Base-by-base conservation (phyloP, 2,329 filamentous ascomycete genomes). In the Tolypocladium amazonense region DNA sequence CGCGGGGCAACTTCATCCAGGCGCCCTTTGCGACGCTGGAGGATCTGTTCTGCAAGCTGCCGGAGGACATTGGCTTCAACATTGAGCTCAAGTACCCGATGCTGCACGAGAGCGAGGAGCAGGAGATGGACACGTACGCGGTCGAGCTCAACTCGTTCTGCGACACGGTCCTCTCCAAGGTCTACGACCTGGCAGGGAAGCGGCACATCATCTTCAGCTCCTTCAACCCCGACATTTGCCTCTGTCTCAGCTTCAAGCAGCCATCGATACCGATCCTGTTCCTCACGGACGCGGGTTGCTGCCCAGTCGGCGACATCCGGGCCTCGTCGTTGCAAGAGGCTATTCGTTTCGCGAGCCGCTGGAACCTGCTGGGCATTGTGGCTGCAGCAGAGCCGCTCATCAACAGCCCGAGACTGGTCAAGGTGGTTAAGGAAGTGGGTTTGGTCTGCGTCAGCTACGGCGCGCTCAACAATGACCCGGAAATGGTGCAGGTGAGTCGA, bases 31-130 rank as follows among this genome's bases (percentile, higher is more conserved):
- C 93, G 9, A 99, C 94, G 0, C 80, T 99, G 5, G 92, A 97
- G 72, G 91, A 97, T 63, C 86, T 97, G 71, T 97, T 99, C 76
- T 83, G 84, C 67, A 88, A 92, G 69, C 77, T 99, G 0, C 91
- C 92, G 0, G 83, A 88, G 63, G 81, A 84, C 18, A 89, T 96
- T 27, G 92, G 94, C 18, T 99, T 99, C 81, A 97, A 99, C 74
- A 96, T 99, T 66, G 94, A 99, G 77, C 89, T 99, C 83, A 97
- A 99, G 76, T 99, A 99, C 71, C 94, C 94, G 6, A 97, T 97
- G 92, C 84, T 99, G 50, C 88, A 93, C 71, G 95, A 99, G 78
- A 90, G 86, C 61, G 91, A 97, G 73, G 90, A 95, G 72, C 89
- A 97, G 65, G 91, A 96, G 66, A 97, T 97, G 92, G 93, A 97